phyloP scores from a whole-genome alignment of 257 asterid species.

The Buddleja alternifolia region DNA sequence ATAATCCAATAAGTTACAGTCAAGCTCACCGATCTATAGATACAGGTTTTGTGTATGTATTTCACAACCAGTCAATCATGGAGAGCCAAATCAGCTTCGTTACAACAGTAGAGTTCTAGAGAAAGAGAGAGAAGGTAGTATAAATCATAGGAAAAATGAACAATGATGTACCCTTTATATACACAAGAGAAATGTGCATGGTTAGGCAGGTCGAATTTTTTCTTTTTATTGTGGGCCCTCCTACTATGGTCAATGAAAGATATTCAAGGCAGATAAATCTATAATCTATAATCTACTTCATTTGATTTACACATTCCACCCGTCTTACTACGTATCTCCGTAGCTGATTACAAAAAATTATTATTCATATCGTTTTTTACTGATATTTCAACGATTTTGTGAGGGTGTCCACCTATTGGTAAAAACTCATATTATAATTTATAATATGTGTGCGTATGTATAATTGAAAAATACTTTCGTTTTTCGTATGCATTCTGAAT shows the following conservation, averaged over 20 bases:
- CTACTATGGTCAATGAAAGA: constrained; percentile 23
- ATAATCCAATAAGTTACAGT: constrained; percentile 31
- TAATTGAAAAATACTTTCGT: too few species aligned
- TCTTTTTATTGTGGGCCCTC: background rate
- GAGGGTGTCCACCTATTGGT: too few species aligned
- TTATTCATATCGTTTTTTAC: too few species aligned
- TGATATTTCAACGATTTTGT: too few species aligned
- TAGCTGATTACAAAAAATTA: too few species aligned
- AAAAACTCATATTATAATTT: too few species aligned
- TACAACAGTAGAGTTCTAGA: constrained; percentile 31
- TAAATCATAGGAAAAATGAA: constrained; percentile 4
- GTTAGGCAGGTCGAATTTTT: constrained; percentile 29
- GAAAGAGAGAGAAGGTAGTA: constrained; percentile 35
- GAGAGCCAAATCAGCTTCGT: constrained; percentile 57
- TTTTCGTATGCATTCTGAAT: too few species aligned
- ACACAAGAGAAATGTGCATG: constrained; percentile 27
- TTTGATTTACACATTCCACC: too few species aligned
- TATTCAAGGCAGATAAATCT: constrained; percentile 14
- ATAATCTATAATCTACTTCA: too few species aligned
- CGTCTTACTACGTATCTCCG: too few species aligned
- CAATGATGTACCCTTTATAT: constrained; percentile 25
- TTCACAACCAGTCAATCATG: constrained; percentile 62
- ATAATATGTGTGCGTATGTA: too few species aligned
- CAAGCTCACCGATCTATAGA: constrained; percentile 60
- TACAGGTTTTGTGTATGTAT: constrained; percentile 37